Base-by-base conservation (phyloP, 805 yeast genomes). In the Saccharomycopsis fibuligera region DNA sequence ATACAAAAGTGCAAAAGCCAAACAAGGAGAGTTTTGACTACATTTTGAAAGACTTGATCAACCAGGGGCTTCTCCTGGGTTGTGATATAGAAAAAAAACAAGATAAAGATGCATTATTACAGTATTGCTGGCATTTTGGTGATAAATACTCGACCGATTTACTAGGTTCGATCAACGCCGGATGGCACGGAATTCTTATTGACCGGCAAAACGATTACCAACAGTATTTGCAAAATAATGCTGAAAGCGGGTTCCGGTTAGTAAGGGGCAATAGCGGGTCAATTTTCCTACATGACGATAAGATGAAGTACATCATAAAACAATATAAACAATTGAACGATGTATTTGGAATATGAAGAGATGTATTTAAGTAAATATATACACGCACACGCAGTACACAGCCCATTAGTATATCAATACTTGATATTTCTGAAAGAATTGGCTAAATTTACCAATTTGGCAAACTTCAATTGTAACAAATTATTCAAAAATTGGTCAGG, bases 121-220 rank as follows among this genome's bases (percentile, higher is more conserved):
- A 48, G 8, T 53, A 57, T 10, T 61, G 68, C 43, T 82, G 85
- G 86, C 91, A 83, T 59, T 64, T 82, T 42, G 91, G 91, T 0
- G 90, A 83, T 58, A 78, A 75, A 54, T 60, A 69, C 33, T 63
- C 62, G 5, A 76, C 77, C 44, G 91, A 83, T 59, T 66, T 75
- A 48, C 57, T 66, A 12, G 83, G 80, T 2, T 69, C 81, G 0
- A 60, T 66, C 16, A 60, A 62, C 23, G 71, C 81, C 1, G 89
- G 89, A 0, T 76, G 87, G 78, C 78, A 76, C 46, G 79, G 83
- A 4, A 64, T 83, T 0, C 62, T 76, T 22, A 48, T 81, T 3
- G 84, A 80, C 57, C 67, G 86, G 56, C 51, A 57, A 3, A 56
- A 67, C 41, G 56, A 56, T 12, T 62, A 63, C 43, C 64, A 37